phyloP scores from a whole-genome alignment of 106 monocot genomes.

The Dioscorea alata region DNA sequence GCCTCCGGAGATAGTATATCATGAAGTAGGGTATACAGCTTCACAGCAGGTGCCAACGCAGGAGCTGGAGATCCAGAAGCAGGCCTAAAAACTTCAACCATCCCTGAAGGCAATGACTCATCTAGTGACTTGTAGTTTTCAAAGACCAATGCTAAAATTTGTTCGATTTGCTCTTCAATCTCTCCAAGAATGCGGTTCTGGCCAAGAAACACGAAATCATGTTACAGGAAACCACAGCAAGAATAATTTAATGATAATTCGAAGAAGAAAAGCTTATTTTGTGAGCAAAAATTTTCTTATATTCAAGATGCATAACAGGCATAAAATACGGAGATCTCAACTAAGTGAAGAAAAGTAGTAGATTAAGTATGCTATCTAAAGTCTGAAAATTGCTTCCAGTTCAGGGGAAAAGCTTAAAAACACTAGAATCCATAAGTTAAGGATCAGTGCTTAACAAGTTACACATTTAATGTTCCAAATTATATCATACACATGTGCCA shows the following conservation, averaged over 20 bases:
- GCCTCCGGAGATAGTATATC: slow-evolving; percentile 89
- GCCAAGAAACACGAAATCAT: slow-evolving; percentile 5
- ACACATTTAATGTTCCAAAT: too few relatives aligned
- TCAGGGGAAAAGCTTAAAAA: too few relatives aligned
- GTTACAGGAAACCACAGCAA: not conserved
- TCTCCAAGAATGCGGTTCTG: slow-evolving; percentile 96
- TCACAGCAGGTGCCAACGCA: slow-evolving; percentile 71
- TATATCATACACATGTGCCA: too few relatives aligned
- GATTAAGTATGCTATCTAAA: too few relatives aligned
- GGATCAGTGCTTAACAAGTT: too few relatives aligned
- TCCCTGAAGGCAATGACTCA: slow-evolving; percentile 69
- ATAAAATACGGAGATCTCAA: not conserved
- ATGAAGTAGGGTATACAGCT: slow-evolving; percentile 84
- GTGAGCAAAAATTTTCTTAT: not conserved
- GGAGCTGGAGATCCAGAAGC: slow-evolving; percentile 71
- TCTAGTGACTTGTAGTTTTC: slow-evolving; percentile 97
- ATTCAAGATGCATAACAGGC: not conserved
- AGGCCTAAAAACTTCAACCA: slow-evolving; percentile 64
- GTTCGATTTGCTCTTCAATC: slow-evolving; percentile 78
- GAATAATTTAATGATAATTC: not conserved
- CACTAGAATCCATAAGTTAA: too few relatives aligned
- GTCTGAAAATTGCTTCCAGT: too few relatives aligned
- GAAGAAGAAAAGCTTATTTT: not conserved
- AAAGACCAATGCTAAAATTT: slow-evolving; percentile 66
- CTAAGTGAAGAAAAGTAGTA: too few relatives aligned